Evolutionary conservation across 2,329 filamentous ascomycete genomes (phyloP).

Genomic region (Claviceps monticola): DNA sequence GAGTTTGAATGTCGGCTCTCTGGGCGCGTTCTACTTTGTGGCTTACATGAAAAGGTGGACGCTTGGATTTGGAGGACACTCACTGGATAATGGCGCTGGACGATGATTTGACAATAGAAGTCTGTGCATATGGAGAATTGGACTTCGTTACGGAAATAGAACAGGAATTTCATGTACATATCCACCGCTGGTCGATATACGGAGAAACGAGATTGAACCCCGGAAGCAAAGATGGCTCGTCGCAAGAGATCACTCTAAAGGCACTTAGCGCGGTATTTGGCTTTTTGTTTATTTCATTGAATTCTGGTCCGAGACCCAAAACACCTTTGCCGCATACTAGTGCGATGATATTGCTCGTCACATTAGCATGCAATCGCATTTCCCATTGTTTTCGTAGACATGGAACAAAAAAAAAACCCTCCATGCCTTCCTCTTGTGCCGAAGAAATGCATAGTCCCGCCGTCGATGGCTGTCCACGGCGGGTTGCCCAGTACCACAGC

Average conservation of each 20-base stretch:
- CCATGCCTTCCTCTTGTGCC: constrained; percentile 2
- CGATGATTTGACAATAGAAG: no score
- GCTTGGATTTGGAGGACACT: no score
- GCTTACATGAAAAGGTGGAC: no score
- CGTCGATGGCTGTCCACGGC: constrained; percentile 7
- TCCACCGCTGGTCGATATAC: no score
- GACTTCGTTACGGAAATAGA: no score
- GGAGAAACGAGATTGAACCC: neutral
- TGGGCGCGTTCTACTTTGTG: no score
- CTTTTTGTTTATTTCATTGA: neutral
- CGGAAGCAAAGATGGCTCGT: neutral
- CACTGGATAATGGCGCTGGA: no score
- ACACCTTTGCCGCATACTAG: constrained; percentile 31
- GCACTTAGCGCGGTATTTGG: neutral
- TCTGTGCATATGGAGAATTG: no score
- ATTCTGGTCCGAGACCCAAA: constrained; percentile 25
- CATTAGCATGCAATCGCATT: constrained; percentile 8
- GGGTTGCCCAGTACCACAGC: constrained; percentile 16
- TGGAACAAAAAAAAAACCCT: constrained; percentile 8
- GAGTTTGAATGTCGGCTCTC: no score
- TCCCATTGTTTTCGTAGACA: constrained; percentile 15
- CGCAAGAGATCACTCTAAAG: neutral
- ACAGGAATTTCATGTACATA: no score
- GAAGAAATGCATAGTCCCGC: constrained; percentile 12
- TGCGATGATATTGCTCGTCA: constrained; percentile 21